These are phyloP conservation scores for Corrigiola litoralis DNA, from an alignment of 179 eudicot genomes.

Conservation along the genomic window DNA sequence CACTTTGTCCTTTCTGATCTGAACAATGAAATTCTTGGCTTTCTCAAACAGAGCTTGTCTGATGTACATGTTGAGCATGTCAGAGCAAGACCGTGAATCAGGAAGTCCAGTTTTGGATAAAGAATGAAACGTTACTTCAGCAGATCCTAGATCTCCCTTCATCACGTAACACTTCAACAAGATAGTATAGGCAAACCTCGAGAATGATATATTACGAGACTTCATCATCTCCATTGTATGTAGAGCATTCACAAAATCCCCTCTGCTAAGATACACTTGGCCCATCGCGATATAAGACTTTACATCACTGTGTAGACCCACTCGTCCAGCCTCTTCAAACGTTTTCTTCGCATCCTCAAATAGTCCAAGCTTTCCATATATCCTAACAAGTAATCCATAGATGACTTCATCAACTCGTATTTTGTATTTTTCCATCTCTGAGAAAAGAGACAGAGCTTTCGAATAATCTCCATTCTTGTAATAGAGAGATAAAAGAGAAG, in stretches of 20 bases:
- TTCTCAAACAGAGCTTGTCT: slow-evolving; percentile 44
- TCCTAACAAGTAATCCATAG: slow-evolving; percentile 77
- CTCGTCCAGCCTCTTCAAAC: slow-evolving; percentile 54
- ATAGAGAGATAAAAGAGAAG: slow-evolving; percentile 64
- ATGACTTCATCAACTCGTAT: slow-evolving; percentile 79
- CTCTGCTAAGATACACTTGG: slow-evolving; percentile 68
- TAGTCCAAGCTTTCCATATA: slow-evolving; percentile 90
- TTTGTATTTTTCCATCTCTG: slow-evolving; percentile 70
- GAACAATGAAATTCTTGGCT: slow-evolving; percentile 54
- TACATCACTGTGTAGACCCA: slow-evolving; percentile 63
- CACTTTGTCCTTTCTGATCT: slow-evolving; percentile 48
- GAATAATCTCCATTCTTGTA: slow-evolving; percentile 74
- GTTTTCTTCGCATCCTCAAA: slow-evolving; percentile 77
- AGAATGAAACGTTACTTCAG: slow-evolving; percentile 57
- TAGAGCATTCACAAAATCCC: slow-evolving; percentile 54
- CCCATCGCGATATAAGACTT: slow-evolving; percentile 83
- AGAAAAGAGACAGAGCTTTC: slow-evolving; percentile 70
- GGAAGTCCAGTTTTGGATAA: slow-evolving; percentile 55
- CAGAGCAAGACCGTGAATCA: slow-evolving; percentile 56
- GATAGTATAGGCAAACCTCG: slow-evolving; percentile 55
- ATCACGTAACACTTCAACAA: slow-evolving; percentile 59
- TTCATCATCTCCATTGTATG: slow-evolving; percentile 56
- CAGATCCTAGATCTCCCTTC: slow-evolving; percentile 63
- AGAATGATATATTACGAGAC: slow-evolving; percentile 43
- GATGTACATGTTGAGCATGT: slow-evolving; percentile 59